A percentile compares a stretch with the other conserved stretches of the same genome.
Conservation (phyloP, 1,284 basidiomycete species). For the Fistulinella staudtii region DNA sequence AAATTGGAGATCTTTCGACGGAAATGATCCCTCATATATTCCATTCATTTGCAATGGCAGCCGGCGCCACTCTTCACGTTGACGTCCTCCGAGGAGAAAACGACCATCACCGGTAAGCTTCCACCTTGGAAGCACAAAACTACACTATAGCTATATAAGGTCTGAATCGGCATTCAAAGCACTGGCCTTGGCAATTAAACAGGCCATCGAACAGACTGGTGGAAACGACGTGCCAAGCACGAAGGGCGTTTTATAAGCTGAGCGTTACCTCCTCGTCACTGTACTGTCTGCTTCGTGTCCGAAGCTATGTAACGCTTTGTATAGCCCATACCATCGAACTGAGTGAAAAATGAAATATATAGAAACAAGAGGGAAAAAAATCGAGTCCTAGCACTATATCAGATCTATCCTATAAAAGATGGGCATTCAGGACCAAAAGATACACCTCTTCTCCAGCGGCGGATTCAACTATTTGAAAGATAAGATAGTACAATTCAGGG, state of each 20-base stretch:
- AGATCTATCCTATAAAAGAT: slow-evolving; percentile 7
- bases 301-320: no score
- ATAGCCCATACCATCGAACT: no score
- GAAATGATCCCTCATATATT: slow-evolving; percentile 98
- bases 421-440: slow-evolving; percentile 53
- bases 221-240: slow-evolving; percentile 93
- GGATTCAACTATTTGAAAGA: slow-evolving; percentile 52
- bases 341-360: slow-evolving; percentile 17
- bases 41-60: slow-evolving; percentile 89
- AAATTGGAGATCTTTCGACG: slow-evolving; percentile 93
- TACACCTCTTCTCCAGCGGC: slow-evolving; percentile 59
- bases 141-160: slow-evolving; percentile 40
- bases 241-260: slow-evolving; percentile 81
- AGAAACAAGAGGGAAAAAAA: slow-evolving; percentile 6
- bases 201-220: slow-evolving; percentile 90
- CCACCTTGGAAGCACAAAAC: background rate
- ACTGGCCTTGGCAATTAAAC: slow-evolving; percentile 89
- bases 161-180: slow-evolving; percentile 99
- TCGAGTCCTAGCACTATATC: slow-evolving; percentile 5
- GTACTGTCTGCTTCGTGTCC: no score
- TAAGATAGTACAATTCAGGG: slow-evolving; percentile 9
- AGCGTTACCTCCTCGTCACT: no score
- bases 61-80: slow-evolving; percentile 89
- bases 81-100: slow-evolving; percentile 94
- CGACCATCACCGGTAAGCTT: slow-evolving; percentile 89